These are phyloP conservation scores for carrot (Daucus carota) DNA, from an alignment of 129 eudicot species.

Conservation along the genomic window DNA sequence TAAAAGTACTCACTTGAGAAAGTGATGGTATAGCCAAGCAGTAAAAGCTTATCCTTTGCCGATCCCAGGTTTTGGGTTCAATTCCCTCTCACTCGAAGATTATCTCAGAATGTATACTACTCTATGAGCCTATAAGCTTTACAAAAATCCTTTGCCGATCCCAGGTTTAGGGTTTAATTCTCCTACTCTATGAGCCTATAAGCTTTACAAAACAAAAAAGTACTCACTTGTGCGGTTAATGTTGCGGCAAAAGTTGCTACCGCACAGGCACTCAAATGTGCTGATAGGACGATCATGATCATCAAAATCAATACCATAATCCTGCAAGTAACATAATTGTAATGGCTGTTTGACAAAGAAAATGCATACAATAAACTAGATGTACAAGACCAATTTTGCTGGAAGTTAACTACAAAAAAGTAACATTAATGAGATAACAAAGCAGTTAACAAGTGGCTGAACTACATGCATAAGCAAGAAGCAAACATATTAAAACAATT, in stretches of 20 bases:
- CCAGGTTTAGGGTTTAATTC: background rate
- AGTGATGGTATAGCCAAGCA: background rate
- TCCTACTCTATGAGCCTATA: background rate
- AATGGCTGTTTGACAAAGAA: constrained; percentile 13
- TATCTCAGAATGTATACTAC: background rate
- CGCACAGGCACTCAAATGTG: constrained; percentile 78
- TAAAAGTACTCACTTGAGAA: constrained; percentile 34
- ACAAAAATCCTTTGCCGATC: background rate
- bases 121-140: background rate
- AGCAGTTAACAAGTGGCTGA: background rate
- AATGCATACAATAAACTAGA: background rate
- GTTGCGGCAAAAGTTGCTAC: constrained; percentile 85
- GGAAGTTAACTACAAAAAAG: background rate
- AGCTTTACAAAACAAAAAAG: background rate
- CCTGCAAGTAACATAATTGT: constrained; percentile 42
- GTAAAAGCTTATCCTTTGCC: background rate
- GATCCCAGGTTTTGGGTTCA: background rate
- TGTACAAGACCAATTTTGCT: background rate
- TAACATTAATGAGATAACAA: background rate
- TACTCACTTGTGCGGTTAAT: constrained; percentile 36
- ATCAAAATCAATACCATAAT: constrained; percentile 89
- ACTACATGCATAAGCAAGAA: background rate
- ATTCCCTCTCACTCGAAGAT: background rate
- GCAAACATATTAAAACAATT: too few relatives aligned
- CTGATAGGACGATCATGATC: constrained; percentile 73